Base-by-base conservation (phyloP, 2,329 filamentous ascomycete genomes). In the Cladosporium colombiae region DNA sequence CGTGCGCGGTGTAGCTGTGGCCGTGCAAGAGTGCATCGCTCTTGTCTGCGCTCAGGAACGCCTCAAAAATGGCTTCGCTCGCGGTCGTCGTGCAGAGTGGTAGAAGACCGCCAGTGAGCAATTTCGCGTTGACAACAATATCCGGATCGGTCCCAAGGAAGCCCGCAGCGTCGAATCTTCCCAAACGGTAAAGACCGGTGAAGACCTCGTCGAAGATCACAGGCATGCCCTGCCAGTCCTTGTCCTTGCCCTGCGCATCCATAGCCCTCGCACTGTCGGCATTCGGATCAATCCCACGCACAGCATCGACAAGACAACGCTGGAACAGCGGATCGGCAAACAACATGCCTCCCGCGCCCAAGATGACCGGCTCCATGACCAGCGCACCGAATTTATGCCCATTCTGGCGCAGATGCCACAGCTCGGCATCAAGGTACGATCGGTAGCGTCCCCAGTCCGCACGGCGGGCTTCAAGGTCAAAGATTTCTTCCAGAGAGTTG, bases 181-280 rank as follows among this genome's bases (percentile, higher is more conserved):
- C 92, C 0, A 96, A 86, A 14, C 92, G 90, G 75, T 93, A 93
- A 5, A 96, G 81, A 1, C 92, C 92, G 0, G 91, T 94, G 78
- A 96, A 96, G 40, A 96, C 92, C 75, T 96, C 92, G 74, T 96
- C 92, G 69, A 92, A 92, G 70, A 96, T 83, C 46, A 96, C 80
- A 0, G 92, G 92, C 4, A 96, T 84, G 2, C 92, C 91, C 1
- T 83, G 82, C 92, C 92, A 96, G 33, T 80, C 69, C 10, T 71
- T 72, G 35, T 71, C 60, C 8, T 35, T 33, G 16, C 60, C 60
- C 27, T 62, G 60, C 1, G 46, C 60, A 37, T 73, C 70, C 27
- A 6, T 61, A 33, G 64, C 33, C 46, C 59, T 18, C 37, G 60
- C 49, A 16, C n/a, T 62, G 49, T 62, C 60, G 29, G 40, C 40